These are phyloP conservation scores for Adiantum capillusveneris DNA, from an alignment of 75 land plant species.

Conservation along the genomic window DNA sequence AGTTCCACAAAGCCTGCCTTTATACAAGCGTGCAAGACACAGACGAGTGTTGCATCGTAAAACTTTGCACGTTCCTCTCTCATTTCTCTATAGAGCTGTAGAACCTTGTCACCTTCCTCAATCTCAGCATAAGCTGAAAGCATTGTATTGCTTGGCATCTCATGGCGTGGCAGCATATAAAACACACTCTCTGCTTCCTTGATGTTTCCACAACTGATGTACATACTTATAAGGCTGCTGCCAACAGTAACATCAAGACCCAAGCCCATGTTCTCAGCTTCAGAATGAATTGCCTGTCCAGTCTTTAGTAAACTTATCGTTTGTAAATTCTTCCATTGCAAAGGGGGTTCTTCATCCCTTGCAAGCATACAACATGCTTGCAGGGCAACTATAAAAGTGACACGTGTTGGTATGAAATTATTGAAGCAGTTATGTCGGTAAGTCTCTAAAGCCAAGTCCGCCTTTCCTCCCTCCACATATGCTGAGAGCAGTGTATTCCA, in stretches of 20 bases:
- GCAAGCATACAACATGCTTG: background rate
- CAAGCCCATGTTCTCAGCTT: conserved; percentile 10
- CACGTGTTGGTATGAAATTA: background rate
- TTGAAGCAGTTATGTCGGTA: background rate
- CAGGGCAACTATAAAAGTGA: background rate
- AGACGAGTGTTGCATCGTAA: background rate
- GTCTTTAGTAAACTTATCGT: no score
- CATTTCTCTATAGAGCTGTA: background rate
- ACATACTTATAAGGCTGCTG: conserved; percentile 27
- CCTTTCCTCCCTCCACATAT: background rate
- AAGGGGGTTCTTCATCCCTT: no score
- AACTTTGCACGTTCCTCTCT: background rate
- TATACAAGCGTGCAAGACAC: background rate
- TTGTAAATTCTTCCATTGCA: no score
- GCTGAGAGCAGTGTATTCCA: conserved; percentile 9
- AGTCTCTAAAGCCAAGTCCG: background rate
- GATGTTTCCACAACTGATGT: conserved; percentile 41
- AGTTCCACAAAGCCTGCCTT: background rate
- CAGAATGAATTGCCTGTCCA: background rate
- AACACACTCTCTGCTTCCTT: conserved; percentile 35
- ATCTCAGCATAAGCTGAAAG: background rate
- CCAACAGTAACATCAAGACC: conserved; percentile 20
- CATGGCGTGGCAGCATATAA: conserved; percentile 27
- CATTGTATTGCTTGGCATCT: background rate
- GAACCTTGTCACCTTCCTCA: background rate